These are phyloP conservation scores for Ganoderma lucidum DNA, from an alignment of 1,284 basidiomycete species.

Conservation along the genomic window DNA sequence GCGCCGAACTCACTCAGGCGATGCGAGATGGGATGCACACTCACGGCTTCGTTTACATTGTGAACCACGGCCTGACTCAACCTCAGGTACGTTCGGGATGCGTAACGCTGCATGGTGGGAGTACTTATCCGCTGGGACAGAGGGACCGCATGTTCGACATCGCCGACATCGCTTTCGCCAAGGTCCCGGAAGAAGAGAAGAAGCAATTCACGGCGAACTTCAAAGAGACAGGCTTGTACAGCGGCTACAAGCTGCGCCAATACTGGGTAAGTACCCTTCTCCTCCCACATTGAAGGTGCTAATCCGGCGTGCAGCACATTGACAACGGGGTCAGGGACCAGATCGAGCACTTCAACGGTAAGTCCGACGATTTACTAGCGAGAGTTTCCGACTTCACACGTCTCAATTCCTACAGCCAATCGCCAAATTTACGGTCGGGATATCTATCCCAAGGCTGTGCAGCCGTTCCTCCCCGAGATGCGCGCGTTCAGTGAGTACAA, in stretches of 20 bases:
- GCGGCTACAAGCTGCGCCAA: conserved; percentile 66
- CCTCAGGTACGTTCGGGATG: conserved; percentile 46
- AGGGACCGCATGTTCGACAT: conserved; percentile 65
- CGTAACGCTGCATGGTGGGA: neutral
- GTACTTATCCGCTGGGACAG: conserved; percentile 5
- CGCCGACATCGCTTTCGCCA: conserved; percentile 65
- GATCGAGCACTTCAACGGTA: conserved; percentile 66
- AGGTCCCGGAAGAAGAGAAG: conserved; percentile 66
- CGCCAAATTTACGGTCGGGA: conserved; percentile 51
- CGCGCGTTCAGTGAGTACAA: conserved; percentile 58
- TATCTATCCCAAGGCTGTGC: conserved; percentile 56
- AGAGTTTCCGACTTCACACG: neutral
- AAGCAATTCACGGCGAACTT: conserved; percentile 54
- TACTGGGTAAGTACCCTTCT: conserved; percentile 60
- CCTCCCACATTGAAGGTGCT: neutral
- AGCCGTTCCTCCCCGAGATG: conserved; percentile 67
- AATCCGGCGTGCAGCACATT: conserved; percentile 50
- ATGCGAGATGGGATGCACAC: conserved; percentile 64
- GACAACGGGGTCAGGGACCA: conserved; percentile 66
- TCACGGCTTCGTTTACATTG: conserved; percentile 68
- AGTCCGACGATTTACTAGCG: conserved; percentile 23
- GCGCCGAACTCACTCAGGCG: conserved; percentile 54
- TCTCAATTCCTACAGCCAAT: conserved; percentile 47
- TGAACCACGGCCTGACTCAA: conserved; percentile 62
- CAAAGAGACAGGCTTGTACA: conserved; percentile 59